Conservation (phyloP, 2,329 filamentous ascomycete genomes). For the Colletotrichum sp. region DNA sequence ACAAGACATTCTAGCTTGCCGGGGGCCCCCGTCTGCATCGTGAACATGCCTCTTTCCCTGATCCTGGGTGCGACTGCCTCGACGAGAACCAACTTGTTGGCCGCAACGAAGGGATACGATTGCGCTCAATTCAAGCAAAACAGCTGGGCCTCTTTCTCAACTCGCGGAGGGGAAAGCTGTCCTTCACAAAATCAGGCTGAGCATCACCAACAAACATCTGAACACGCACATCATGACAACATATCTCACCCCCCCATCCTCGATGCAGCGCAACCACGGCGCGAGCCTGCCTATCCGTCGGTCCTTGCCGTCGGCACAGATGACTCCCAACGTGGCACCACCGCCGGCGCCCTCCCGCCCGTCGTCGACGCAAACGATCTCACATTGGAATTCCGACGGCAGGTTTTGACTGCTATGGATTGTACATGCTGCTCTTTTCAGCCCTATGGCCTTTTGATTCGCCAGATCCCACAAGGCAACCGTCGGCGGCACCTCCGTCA, state of each 20-base stretch:
- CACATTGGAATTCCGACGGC: background rate
- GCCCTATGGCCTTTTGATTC: background rate
- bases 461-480: background rate
- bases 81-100: background rate
- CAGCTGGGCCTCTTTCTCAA: background rate
- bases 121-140: background rate
- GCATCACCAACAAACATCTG: background rate
- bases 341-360: background rate
- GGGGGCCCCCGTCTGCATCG: background rate
- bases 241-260: background rate
- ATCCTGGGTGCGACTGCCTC: background rate
- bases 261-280: background rate
- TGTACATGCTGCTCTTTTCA: background rate
- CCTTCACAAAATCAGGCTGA: background rate
- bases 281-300: background rate
- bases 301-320: background rate
- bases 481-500: background rate
- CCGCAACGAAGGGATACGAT: background rate
- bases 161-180: background rate
- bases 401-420: background rate
- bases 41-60: background rate
- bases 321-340: background rate
- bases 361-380: background rate
- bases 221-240: background rate
- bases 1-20: background rate